Evolutionary conservation across 345 rosid genomes (phyloP).

Genomic region (Erucastrum elatum): DNA sequence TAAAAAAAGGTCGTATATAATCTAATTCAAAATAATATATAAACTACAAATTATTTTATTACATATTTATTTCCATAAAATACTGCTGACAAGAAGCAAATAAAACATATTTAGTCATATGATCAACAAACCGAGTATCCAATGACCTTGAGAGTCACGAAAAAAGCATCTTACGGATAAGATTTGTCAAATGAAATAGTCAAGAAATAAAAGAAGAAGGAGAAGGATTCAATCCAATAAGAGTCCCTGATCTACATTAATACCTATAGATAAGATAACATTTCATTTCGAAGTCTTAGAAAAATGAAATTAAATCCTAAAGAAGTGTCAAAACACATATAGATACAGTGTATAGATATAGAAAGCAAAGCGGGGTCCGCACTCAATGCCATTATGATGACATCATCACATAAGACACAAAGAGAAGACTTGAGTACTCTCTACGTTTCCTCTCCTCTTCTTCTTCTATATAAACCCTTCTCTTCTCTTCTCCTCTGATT

Average conservation of each 20-base stretch:
- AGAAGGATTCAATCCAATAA: neutral
- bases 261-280: neutral
- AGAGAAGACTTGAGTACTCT: slow-evolving; percentile 33
- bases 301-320: neutral
- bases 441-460: slow-evolving; percentile 36
- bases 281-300: neutral
- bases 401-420: slow-evolving; percentile 42
- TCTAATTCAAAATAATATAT: too few species aligned
- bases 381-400: slow-evolving; percentile 40
- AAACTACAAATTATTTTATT: neutral
- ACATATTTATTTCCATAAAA: neutral
- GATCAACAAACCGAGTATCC: neutral
- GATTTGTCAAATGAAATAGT: slow-evolving; percentile 10
- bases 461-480: slow-evolving; percentile 33
- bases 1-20: too few species aligned
- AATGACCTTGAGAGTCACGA: neutral
- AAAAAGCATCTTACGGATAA: slow-evolving; percentile 17
- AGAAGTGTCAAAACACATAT: slow-evolving; percentile 7
- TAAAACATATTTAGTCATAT: neutral
- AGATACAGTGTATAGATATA: slow-evolving; percentile 9
- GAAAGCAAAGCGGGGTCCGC: slow-evolving; percentile 33
- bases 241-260: neutral
- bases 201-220: neutral
- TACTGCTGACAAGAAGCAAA: neutral
- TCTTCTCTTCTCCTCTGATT: neutral